These are phyloP conservation scores for Arthonia radiata DNA, from an alignment of 495 filamentous ascomycete species.

Conservation along the genomic window DNA sequence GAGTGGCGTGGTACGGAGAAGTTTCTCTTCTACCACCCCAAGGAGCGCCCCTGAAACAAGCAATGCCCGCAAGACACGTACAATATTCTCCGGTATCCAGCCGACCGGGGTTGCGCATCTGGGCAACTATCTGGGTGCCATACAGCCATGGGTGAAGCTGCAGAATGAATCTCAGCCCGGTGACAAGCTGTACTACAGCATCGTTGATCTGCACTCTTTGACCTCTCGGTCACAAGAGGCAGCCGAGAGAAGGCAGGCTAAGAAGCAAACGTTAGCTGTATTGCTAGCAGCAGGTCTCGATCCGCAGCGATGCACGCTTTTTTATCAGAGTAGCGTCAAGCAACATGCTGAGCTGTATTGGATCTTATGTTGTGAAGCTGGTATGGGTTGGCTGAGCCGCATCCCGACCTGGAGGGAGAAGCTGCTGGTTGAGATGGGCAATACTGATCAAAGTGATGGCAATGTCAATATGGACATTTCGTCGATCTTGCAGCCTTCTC, in stretches of 20 bases:
- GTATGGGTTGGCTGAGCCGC: constrained; percentile 64
- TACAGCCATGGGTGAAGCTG: constrained; percentile 59
- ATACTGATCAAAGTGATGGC: neutral
- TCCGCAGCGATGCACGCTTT: constrained; percentile 50
- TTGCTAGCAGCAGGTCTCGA: constrained; percentile 67
- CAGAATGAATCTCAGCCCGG: constrained; percentile 32
- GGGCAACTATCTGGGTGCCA: constrained; percentile 88
- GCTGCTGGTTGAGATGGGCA: no score
- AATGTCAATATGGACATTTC: constrained; percentile 26
- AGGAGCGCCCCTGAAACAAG: no score
- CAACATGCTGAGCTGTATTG: constrained; percentile 80
- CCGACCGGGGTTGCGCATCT: constrained; percentile 90
- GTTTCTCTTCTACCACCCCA: no score
- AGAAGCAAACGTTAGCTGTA: constrained; percentile 48
- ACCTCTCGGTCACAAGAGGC: constrained; percentile 47
- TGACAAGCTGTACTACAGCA: constrained; percentile 47
- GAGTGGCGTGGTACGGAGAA: no score
- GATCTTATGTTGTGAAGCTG: constrained; percentile 77
- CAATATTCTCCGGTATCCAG: constrained; percentile 94
- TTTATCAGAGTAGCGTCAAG: constrained; percentile 63
- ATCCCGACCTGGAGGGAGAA: constrained; percentile 99
- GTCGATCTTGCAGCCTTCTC: constrained; percentile 23
- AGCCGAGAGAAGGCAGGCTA: constrained; percentile 29
- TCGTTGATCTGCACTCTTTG: constrained; percentile 86
- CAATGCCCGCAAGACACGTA: no score